These are phyloP conservation scores for Leccinum disarticulatum DNA, from an alignment of 768 basidiomycete species.

Conservation along the genomic window DNA sequence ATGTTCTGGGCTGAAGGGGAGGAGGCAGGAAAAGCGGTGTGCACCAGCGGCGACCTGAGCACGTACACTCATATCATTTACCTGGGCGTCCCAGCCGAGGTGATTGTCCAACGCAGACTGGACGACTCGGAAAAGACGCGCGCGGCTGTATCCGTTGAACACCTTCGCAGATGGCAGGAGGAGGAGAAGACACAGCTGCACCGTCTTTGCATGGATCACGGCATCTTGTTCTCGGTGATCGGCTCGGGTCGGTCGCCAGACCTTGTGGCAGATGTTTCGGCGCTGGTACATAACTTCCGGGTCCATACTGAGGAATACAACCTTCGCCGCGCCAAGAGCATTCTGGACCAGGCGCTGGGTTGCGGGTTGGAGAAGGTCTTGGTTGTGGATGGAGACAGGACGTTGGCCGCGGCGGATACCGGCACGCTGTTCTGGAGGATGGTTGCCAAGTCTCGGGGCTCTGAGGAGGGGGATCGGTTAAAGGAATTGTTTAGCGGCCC, in stretches of 20 bases:
- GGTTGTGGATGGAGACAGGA: conserved; percentile 13
- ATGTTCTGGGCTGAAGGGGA: conserved; percentile 18
- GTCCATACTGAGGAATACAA: conserved; percentile 14
- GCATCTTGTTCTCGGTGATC: conserved; percentile 15
- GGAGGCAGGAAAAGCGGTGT: conserved; percentile 18
- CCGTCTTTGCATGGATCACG: conserved; percentile 17
- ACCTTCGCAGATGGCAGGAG: conserved; percentile 17
- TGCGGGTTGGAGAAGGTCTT: conserved; percentile 14
- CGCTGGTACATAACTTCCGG: conserved; percentile 11
- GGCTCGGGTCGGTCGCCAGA: conserved; percentile 11
- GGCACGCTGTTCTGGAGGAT: conserved; percentile 13
- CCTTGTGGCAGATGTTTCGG: conserved; percentile 15
- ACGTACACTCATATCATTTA: conserved; percentile 19
- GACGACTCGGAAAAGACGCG: conserved; percentile 9
- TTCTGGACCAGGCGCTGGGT: conserved; percentile 16
- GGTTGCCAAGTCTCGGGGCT: conserved; percentile 13
- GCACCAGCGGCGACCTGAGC: conserved; percentile 16
- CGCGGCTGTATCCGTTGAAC: conserved; percentile 10
- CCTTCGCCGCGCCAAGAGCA: conserved; percentile 13
- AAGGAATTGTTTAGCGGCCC: conserved; percentile 15
- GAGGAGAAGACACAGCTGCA: conserved; percentile 15
- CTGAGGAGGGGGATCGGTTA: conserved; percentile 8
- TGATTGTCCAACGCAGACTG: conserved; percentile 17
- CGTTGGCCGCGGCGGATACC: conserved; percentile 13
- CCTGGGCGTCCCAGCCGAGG: conserved; percentile 10